Evolutionary conservation across 306 rosid species (phyloP).

Genomic region (Pachyrhizus erosus): DNA sequence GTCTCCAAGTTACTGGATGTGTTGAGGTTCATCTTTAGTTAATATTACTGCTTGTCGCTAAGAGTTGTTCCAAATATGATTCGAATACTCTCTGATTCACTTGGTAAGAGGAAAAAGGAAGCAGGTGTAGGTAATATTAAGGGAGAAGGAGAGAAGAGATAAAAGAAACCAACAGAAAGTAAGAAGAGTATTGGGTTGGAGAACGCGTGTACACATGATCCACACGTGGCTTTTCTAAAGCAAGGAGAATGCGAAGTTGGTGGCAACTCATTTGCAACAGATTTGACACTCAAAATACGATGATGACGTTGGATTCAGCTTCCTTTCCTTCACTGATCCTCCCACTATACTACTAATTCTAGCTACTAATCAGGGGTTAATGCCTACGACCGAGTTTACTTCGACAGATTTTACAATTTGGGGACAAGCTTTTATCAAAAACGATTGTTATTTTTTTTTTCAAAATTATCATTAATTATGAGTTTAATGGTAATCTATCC

Average conservation of each 20-base stretch:
- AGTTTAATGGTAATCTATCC: too few species aligned
- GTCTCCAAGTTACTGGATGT: slow-evolving; percentile 56
- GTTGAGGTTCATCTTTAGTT: slow-evolving; percentile 37
- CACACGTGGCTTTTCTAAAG: slow-evolving; percentile 43
- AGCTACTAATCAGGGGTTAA: neutral
- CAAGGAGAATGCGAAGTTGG: slow-evolving; percentile 9
- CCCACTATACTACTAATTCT: neutral
- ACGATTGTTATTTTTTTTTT: too few species aligned
- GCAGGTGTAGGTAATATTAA: neutral
- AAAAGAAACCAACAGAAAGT: neutral
- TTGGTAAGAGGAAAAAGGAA: neutral
- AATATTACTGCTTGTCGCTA: neutral
- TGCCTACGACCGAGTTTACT: neutral
- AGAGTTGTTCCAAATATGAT: neutral
- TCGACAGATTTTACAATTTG: neutral
- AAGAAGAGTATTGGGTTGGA: neutral
- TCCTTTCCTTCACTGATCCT: neutral
- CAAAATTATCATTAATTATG: too few species aligned
- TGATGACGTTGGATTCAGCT: neutral
- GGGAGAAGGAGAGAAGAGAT: too few species aligned
- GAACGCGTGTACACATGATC: slow-evolving; percentile 48
- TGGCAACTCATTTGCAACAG: slow-evolving; percentile 42
- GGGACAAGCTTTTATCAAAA: too few species aligned
- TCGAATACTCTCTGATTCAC: neutral
- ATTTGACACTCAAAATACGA: slow-evolving; percentile 32